Conservation (phyloP, 2,329 filamentous ascomycete species). For the Aaosphaeria arxii region DNA sequence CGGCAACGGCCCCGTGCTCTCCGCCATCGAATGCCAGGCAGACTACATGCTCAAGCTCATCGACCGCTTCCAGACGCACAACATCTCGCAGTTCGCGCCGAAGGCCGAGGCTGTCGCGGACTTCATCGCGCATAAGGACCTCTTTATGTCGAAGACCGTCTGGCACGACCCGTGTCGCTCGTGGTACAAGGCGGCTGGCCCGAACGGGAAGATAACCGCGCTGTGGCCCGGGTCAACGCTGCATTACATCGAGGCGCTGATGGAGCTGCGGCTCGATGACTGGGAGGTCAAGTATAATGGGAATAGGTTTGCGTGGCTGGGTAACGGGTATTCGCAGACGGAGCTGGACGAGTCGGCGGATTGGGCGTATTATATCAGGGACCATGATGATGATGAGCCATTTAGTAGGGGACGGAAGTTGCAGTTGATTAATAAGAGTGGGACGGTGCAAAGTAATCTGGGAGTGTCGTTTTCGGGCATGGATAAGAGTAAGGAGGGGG, state of each 20-base stretch:
- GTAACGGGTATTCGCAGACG: conserved; percentile 35
- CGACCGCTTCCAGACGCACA: conserved; percentile 49
- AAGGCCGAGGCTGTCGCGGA: conserved; percentile 48
- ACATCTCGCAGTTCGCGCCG: conserved; percentile 44
- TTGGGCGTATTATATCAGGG: conserved; percentile 35
- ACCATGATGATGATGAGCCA: conserved; percentile 32
- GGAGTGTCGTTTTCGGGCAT: conserved; percentile 16
- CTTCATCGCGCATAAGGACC: conserved; percentile 48
- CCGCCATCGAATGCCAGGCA: conserved; percentile 45
- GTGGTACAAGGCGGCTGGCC: conserved; percentile 38
- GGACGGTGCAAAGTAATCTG: conserved; percentile 15
- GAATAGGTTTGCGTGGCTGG: conserved; percentile 37
- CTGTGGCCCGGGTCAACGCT: conserved; percentile 47
- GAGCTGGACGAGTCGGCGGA: conserved; percentile 35
- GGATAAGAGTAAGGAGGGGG: conserved; percentile 1
- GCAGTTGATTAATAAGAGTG: conserved; percentile 29
- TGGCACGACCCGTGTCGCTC: conserved; percentile 46
- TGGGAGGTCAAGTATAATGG: conserved; percentile 42
- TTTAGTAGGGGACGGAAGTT: conserved; percentile 21
- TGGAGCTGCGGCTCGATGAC: conserved; percentile 47
- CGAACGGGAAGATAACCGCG: conserved; percentile 37
- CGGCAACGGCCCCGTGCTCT: conserved; percentile 42
- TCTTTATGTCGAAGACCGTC: conserved; percentile 46
- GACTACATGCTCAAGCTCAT: conserved; percentile 53
- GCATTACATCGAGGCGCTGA: conserved; percentile 51